A percentile compares a stretch with the other conserved stretches of the same genome.
phyloP scores from a whole-genome alignment of 768 basidiomycete species.

The Galerina sulciceps region DNA sequence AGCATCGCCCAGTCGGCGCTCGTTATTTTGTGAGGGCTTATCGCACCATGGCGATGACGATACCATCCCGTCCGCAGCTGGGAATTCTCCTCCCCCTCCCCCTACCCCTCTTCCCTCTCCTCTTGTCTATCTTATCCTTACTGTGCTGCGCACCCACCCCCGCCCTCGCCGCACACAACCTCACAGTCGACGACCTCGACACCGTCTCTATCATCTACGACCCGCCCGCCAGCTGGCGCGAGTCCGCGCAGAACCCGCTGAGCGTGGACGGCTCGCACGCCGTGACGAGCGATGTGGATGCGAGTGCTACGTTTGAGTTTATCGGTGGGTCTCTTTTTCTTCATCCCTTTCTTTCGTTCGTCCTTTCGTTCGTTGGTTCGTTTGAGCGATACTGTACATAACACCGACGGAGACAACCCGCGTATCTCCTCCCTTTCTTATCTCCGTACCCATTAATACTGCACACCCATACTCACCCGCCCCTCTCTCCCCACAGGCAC shows the following conservation, averaged over 20 bases:
- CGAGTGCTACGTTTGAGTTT: slow-evolving; percentile 25
- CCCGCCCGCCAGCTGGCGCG: slow-evolving; percentile 21
- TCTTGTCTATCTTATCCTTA: neutral
- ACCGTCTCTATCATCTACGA: slow-evolving; percentile 16
- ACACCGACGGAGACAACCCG: neutral
- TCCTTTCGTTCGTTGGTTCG: too few relatives aligned
- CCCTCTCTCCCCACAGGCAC: slow-evolving; percentile 14
- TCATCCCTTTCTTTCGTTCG: too few relatives aligned
- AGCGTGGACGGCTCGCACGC: slow-evolving; percentile 21
- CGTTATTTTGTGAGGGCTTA: too few relatives aligned
- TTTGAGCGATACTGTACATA: neutral
- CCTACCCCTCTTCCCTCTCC: neutral
- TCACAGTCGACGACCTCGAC: slow-evolving; percentile 26
- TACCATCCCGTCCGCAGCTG: too few relatives aligned
- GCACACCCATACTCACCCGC: too few relatives aligned
- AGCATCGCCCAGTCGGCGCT: too few relatives aligned
- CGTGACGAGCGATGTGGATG: slow-evolving; percentile 17
- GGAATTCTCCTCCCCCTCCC: too few relatives aligned
- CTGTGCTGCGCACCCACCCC: neutral
- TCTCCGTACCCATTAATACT: too few relatives aligned
- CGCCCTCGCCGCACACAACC: slow-evolving; percentile 13
- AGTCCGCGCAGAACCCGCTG: slow-evolving; percentile 13
- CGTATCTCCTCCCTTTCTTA: too few relatives aligned
- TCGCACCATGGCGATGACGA: too few relatives aligned
- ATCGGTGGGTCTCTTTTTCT: slow-evolving; percentile 18